A percentile compares a stretch with the other conserved stretches of the same genome.
Conservation (phyloP, 768 basidiomycete species). For the Collybiopsis confluens region DNA sequence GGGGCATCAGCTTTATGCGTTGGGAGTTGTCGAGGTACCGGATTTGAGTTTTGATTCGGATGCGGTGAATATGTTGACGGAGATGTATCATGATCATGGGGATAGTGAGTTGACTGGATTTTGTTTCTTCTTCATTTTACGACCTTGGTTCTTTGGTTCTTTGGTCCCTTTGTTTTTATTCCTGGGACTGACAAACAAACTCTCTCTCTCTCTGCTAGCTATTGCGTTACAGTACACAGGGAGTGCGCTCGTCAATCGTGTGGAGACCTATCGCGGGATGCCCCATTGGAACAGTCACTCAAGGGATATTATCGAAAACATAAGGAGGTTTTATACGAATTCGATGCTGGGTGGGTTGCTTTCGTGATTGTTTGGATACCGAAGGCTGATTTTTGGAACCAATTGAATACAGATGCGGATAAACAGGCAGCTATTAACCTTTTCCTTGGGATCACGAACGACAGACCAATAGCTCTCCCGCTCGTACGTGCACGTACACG, state of each 20-base stretch:
- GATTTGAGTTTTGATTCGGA: slow-evolving; percentile 90
- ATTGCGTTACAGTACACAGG: slow-evolving; percentile 97
- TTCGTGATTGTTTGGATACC: background rate
- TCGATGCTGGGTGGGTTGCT: slow-evolving; percentile 69
- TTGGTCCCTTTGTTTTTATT: no score
- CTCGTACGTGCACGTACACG: no score
- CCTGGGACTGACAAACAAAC: no score
- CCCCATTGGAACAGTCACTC: slow-evolving; percentile 98
- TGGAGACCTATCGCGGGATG: slow-evolving; percentile 93
- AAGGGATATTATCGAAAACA: slow-evolving; percentile 92
- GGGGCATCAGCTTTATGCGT: slow-evolving; percentile 92
- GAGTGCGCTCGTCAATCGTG: slow-evolving; percentile 90
- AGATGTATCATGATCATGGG: slow-evolving; percentile 98
- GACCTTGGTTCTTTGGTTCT: no score
- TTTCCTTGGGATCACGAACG: slow-evolving; percentile 78
- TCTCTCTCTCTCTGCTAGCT: slow-evolving; percentile 47
- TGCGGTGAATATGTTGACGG: slow-evolving; percentile 93
- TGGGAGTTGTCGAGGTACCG: slow-evolving; percentile 80
- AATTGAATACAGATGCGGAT: slow-evolving; percentile 98
- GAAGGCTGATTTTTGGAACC: no score
- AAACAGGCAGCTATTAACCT: slow-evolving; percentile 97
- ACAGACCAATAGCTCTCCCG: slow-evolving; percentile 44
- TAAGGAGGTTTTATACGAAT: slow-evolving; percentile 92
- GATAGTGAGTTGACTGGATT: slow-evolving; percentile 80
- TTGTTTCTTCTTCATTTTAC: no score